A percentile compares a stretch with the other conserved stretches of the same genome.
These are phyloP conservation scores for Cardiospermum halicacabum DNA, from an alignment of 345 rosid species.

Conservation along the genomic window DNA sequence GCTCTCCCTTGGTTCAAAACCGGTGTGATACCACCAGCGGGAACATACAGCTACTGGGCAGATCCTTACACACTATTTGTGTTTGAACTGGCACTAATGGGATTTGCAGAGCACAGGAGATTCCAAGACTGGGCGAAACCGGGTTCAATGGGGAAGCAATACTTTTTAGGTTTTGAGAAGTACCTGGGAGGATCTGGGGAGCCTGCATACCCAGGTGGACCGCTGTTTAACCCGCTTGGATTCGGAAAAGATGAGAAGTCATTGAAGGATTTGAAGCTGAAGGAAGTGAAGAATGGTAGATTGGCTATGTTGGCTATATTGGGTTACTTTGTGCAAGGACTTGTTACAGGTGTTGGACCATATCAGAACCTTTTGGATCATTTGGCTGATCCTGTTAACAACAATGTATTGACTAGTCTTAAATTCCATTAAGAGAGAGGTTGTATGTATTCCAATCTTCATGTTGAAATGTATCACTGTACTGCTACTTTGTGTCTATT, in stretches of 20 bases:
- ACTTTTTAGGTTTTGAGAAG: slow-evolving; percentile 88
- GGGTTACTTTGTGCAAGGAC: slow-evolving; percentile 73
- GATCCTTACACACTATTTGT: slow-evolving; percentile 85
- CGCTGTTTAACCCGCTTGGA: slow-evolving; percentile 90
- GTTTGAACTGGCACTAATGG: slow-evolving; percentile 92
- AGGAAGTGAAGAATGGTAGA: slow-evolving; percentile 94
- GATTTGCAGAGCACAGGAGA: slow-evolving; percentile 96
- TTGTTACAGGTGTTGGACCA: slow-evolving; percentile 91
- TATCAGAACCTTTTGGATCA: slow-evolving; percentile 95
- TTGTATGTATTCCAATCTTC: neutral
- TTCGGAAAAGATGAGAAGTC: slow-evolving; percentile 88
- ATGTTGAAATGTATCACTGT: slow-evolving; percentile 8
- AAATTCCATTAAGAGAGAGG: slow-evolving; percentile 69
- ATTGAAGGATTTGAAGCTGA: slow-evolving; percentile 81
- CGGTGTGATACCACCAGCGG: slow-evolving; percentile 96
- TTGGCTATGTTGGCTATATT: slow-evolving; percentile 86
- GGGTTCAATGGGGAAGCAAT: slow-evolving; percentile 89
- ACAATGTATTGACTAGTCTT: slow-evolving; percentile 89
- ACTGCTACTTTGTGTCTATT: slow-evolving; percentile 6
- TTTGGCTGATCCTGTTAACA: slow-evolving; percentile 90
- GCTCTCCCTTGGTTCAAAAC: slow-evolving; percentile 97
- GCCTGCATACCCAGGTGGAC: slow-evolving; percentile 92
- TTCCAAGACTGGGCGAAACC: slow-evolving; percentile 90
- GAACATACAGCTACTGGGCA: slow-evolving; percentile 96
- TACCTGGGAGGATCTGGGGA: slow-evolving; percentile 78